Base-by-base conservation (phyloP, 495 filamentous ascomycete species). In the Glarea lozoyensis region DNA sequence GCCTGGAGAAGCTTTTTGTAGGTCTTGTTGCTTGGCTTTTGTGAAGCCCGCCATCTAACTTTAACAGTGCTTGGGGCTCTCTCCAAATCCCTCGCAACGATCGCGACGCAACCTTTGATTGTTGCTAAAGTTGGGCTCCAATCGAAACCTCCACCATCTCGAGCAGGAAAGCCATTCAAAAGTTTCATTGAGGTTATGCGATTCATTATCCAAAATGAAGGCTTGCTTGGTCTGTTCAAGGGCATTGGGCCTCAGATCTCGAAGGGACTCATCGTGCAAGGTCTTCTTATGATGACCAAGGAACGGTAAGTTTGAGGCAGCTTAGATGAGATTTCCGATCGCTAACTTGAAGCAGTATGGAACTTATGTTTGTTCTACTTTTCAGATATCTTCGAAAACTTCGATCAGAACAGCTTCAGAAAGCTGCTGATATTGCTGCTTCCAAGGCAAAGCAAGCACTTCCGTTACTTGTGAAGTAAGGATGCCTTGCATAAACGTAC, bases 271-370 rank as follows among this genome's bases (percentile, higher is more conserved):
- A 54, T 97, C 34, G 92, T 99, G 4, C 92, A 99, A 57, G 92
- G 92, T 40, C 68, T 97, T 37, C 67, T 99, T 18, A 99, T 99
- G 92, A 99, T 97, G 92, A 94, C 86, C 3, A 99, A 99, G 68
- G 93, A 99, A 64, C 77, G 88, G 88, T 93, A 73, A 47, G 77
- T 61, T 22, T 25, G 24, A 39, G 12, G 1, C 46, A 17, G 9
- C n/a, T 37, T 23, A 11, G 10, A 46, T 66, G n/a, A 41, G 57
- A 35, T 18, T 12, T 5, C 11, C 33, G 12, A 20, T 15, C 33
- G 16, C 48, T 56, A 50, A 45, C 45, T 25, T 30, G 32, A 19
- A 29, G 38, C 52, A 93, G 89, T 43, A 84, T 97, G 69, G 92
- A 97, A 64, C 70, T 98, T 37, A 50, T 86, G 12, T 97, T 96